Conservation (phyloP, 495 filamentous ascomycete genomes). For the Aspergillus sclerotiicarbonarius region DNA sequence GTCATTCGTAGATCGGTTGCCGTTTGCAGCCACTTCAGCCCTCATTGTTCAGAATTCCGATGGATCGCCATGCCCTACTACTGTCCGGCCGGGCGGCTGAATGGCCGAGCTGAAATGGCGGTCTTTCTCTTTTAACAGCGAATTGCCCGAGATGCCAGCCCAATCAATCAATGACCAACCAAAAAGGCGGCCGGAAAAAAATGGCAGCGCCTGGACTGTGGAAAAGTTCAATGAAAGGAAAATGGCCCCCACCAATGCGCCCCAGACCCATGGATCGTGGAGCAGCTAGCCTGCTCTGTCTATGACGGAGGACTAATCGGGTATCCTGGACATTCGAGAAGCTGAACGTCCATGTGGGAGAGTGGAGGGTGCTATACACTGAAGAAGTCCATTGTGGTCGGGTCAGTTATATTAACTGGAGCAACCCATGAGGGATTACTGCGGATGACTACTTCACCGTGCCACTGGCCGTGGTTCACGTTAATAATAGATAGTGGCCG, state of each 20-base stretch:
- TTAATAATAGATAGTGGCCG: conserved; percentile 6
- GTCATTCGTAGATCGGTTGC: conserved; percentile 27
- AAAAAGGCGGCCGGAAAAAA: not conserved
- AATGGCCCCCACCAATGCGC: conserved; percentile 25
- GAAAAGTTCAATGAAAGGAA: conserved; percentile 10
- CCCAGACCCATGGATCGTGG: conserved; percentile 30
- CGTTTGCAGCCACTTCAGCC: conserved; percentile 22
- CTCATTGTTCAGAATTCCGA: conserved; percentile 19
- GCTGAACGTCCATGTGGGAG: conserved; percentile 1
- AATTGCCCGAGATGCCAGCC: not conserved
- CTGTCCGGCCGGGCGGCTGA: not conserved
- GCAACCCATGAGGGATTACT: not conserved
- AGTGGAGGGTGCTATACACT: not conserved
- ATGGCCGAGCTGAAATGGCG: no score
- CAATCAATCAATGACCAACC: not conserved
- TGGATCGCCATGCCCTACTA: conserved; percentile 14
- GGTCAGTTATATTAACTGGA: not conserved
- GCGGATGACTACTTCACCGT: not conserved
- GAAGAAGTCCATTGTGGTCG: not conserved
- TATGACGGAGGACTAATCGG: conserved; percentile 1
- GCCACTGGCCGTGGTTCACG: not conserved
- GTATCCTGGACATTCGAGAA: conserved; percentile 1
- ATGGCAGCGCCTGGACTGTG: conserved; percentile 1
- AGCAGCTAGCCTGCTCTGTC: conserved; percentile 12
- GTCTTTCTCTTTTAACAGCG: no score